Percentiles rank a stretch among this genome's conserved stretches.
Conservation (phyloP, 73 alveolate species). For the Symbiodinium natans region DNA sequence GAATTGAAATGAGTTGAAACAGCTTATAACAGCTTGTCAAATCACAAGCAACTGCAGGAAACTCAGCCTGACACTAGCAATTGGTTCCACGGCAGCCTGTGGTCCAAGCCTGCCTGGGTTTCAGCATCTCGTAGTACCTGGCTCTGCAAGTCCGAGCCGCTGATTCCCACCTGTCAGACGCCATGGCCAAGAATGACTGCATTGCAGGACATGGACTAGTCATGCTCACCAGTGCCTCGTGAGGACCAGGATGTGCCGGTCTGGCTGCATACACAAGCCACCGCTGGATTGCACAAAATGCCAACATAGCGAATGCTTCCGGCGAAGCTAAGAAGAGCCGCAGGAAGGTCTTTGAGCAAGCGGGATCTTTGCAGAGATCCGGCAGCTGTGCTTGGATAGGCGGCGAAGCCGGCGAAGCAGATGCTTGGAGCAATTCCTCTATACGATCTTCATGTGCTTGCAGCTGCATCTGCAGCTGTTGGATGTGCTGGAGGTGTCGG, state of each 20-base stretch:
- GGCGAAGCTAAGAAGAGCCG: constrained; percentile 38
- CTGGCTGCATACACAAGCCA: constrained; percentile 42
- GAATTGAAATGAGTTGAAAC: neutral
- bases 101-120: constrained; percentile 31
- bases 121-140: neutral
- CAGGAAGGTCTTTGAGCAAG: neutral
- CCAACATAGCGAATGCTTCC: constrained; percentile 41
- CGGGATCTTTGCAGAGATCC: neutral
- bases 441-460: constrained; percentile 62
- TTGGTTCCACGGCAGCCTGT: constrained; percentile 54
- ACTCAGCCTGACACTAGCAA: constrained; percentile 7
- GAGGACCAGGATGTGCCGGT: neutral
- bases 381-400: too few relatives aligned
- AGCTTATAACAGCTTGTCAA: too few relatives aligned
- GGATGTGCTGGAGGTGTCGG: neutral
- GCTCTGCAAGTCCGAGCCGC: neutral
- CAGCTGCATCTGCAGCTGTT: constrained; percentile 16
- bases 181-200: too few relatives aligned
- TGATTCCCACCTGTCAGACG: neutral
- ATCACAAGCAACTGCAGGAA: too few relatives aligned
- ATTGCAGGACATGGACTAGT: neutral
- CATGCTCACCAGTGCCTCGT: neutral
- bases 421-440: neutral
- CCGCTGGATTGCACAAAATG: constrained; percentile 38
- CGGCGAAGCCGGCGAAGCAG: too few relatives aligned